Base-by-base conservation (phyloP, 495 filamentous ascomycete species). In the Parathielavia appendiculata region DNA sequence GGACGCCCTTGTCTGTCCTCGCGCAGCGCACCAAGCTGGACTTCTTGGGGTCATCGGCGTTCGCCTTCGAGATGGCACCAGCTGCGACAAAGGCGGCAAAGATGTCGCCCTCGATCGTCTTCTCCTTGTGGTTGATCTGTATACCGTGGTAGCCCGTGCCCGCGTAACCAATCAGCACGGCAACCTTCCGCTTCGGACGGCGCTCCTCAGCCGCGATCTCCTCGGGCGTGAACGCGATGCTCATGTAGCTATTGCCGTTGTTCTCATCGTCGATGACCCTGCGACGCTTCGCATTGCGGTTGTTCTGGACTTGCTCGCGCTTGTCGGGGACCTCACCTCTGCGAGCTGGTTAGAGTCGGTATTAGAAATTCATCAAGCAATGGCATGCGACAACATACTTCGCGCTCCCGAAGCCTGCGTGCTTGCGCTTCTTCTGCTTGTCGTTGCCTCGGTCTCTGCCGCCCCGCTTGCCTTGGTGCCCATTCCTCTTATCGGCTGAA, bases 91-190 rank as follows among this genome's bases (percentile, higher is more conserved):
- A 87, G 13, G 95, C 93, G 14, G 83, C 79, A 68, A 98, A 98
- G 0, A 98, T 76, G 64, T 98, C 93, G n/a, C 93, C 91, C 70
- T 97, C 93, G 56, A 98, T 97, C 1, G 91, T 97, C 75, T 90
- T 92, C 61, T 95, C 85, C 39, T 86, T 73, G 53, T 73, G 71
- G 63, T 81, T 83, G 58, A 97, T 83, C 71, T 98, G 93, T 82
- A 98, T 92, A 58, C 93, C 93, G 72, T 89, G 91, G 73, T 98
- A 98, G 14, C 95, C 95, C n/a, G 88, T 95, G 26, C 93, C 93
- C 22, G 90, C 90, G 69, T 98, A 98, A 7, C 95, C 92, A 60
- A 98, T 83, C 76, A 97, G 70, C 16, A 98, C 88, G 19, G 93
- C 95, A 26, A 95, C 93, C 74, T 98, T 98, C 67, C 88, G 84